Conservation (phyloP, 176 grass and related monocot genomes). For the Oryza punctata region DNA sequence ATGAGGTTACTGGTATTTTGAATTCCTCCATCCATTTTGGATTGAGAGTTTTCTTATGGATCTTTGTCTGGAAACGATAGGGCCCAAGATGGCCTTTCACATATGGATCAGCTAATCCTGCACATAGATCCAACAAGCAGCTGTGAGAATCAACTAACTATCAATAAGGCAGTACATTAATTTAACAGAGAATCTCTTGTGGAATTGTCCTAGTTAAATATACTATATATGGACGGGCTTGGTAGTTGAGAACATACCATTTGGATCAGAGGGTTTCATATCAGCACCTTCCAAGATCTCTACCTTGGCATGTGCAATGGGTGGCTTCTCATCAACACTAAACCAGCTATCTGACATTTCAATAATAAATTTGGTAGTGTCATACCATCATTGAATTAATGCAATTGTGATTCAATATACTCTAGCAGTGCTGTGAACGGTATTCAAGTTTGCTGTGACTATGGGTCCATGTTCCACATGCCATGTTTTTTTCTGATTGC, state of each 20-base stretch:
- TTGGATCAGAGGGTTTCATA: constrained; percentile 96
- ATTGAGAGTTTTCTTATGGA: constrained; percentile 91
- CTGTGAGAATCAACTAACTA: not conserved
- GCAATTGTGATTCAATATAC: not conserved
- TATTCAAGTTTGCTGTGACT: not conserved
- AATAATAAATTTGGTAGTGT: constrained; percentile 27
- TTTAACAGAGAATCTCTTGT: constrained; percentile 1
- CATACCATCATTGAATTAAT: not conserved
- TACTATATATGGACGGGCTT: not conserved
- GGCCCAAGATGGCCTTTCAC: constrained; percentile 80
- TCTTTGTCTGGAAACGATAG: constrained; percentile 85
- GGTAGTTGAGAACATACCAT: constrained; percentile 55
- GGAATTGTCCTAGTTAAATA: constrained; percentile 3
- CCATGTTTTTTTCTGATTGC: not conserved
- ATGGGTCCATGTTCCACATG: not conserved
- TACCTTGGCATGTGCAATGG: constrained; percentile 73
- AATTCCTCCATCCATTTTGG: constrained; percentile 97
- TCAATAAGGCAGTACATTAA: constrained; percentile 12
- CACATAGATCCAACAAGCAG: constrained; percentile 29
- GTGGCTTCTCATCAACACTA: constrained; percentile 72
- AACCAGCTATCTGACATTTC: constrained; percentile 74
- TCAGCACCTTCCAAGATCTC: constrained; percentile 90
- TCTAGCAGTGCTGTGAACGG: not conserved
- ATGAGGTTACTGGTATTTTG: constrained; percentile 86
- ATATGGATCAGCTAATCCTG: constrained; percentile 90